Conservation (phyloP, 2,329 filamentous ascomycete species). For the Colletotrichum truncatum region DNA sequence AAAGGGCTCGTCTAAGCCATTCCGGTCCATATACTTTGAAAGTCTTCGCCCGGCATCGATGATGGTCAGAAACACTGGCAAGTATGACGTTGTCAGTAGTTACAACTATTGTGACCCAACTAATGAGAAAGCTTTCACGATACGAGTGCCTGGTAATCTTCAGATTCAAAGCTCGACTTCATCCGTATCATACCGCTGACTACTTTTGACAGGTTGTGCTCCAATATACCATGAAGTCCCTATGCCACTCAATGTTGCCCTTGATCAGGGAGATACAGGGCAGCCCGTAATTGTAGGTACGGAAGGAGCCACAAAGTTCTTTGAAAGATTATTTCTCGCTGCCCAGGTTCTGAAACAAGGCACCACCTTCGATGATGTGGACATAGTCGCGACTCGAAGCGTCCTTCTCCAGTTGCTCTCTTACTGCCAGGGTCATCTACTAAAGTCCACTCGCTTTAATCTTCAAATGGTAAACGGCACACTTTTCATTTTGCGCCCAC, state of each 20-base stretch:
- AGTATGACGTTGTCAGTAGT: not conserved
- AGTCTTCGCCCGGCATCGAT: not conserved
- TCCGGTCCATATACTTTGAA: not conserved
- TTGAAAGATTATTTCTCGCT: conserved; percentile 40
- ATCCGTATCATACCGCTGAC: not conserved
- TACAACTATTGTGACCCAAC: not conserved
- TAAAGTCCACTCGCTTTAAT: not conserved
- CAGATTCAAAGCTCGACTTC: too few species aligned
- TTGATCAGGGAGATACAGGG: not conserved
- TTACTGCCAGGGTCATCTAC: not conserved
- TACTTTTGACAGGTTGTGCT: not conserved
- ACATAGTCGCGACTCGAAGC: conserved; percentile 40
- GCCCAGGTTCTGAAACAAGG: conserved; percentile 33
- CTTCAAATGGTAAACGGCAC: not conserved
- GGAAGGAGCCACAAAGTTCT: conserved; percentile 31
- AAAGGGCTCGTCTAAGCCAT: not conserved
- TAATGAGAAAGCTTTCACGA: not conserved
- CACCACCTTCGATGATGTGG: conserved; percentile 37
- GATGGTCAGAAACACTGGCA: not conserved
- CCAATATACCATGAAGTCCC: not conserved
- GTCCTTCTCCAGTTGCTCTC: not conserved
- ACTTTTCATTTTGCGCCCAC: not conserved
- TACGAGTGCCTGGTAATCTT: not conserved
- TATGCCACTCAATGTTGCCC: not conserved
- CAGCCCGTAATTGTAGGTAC: not conserved